Conservation (phyloP, 2,329 filamentous ascomycete genomes). For the Microthyrium microscopicum region DNA sequence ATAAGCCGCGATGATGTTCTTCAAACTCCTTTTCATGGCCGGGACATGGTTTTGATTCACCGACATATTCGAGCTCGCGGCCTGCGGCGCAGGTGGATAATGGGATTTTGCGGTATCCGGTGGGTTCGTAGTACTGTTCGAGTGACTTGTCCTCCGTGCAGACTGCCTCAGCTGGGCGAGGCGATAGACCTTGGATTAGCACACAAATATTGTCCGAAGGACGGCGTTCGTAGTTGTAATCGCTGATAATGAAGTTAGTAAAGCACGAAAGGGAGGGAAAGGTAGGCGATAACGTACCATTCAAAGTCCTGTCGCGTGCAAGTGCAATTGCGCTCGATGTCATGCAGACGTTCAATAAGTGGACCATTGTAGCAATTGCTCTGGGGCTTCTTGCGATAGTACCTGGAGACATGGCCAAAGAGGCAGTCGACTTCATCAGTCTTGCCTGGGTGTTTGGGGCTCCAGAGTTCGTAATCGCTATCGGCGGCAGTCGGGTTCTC, state of each 20-base stretch:
- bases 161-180: conserved; percentile 40
- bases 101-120: conserved; percentile 78
- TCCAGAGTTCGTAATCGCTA: conserved; percentile 74
- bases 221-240: conserved; percentile 82
- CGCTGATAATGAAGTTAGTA: conserved; percentile 36
- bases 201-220: conserved; percentile 59
- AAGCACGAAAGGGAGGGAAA: conserved; percentile 7
- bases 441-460: conserved; percentile 66
- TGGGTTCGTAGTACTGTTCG: conserved; percentile 68
- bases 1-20: conserved; percentile 51
- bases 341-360: conserved; percentile 50
- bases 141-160: conserved; percentile 49
- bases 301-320: conserved; percentile 81
- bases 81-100: conserved; percentile 76
- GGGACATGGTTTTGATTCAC: conserved; percentile 47
- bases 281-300: conserved; percentile 50
- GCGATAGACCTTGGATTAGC: conserved; percentile 56
- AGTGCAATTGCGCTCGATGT: conserved; percentile 56
- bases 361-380: conserved; percentile 68
- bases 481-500: conserved; percentile 35
- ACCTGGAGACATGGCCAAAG: conserved; percentile 80
- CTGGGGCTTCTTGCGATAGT: conserved; percentile 75
- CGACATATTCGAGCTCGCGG: conserved; percentile 52
- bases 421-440: conserved; percentile 69
- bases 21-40: conserved; percentile 71